phyloP scores from a whole-genome alignment of 2,329 filamentous ascomycete species.

The Fusarium musae region DNA sequence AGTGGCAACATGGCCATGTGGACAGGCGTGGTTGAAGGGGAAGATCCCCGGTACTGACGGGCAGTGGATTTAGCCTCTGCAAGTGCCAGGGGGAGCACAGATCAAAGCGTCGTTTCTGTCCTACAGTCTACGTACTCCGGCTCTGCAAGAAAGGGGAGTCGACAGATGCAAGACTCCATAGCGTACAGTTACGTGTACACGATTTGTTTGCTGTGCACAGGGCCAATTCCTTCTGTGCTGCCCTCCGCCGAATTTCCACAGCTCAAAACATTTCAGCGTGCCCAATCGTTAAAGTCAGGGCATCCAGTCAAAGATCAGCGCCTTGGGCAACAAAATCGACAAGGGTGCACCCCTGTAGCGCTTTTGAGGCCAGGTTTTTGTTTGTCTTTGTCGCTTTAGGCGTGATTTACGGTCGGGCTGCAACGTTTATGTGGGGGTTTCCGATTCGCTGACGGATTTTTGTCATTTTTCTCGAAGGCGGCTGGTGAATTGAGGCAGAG shows the following conservation, averaged over 20 bases:
- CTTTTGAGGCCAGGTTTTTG: slow-evolving; percentile 36
- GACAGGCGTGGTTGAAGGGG: slow-evolving; percentile 36
- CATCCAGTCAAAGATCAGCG: slow-evolving; percentile 35
- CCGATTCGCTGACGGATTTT: slow-evolving; percentile 30
- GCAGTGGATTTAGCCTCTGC: slow-evolving; percentile 19
- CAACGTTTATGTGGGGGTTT: slow-evolving; percentile 41
- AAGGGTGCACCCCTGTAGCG: slow-evolving; percentile 10
- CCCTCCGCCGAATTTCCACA: neutral
- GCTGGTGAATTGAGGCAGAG: slow-evolving; percentile 7
- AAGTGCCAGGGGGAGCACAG: slow-evolving; percentile 17
- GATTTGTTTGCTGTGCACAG: slow-evolving; percentile 1
- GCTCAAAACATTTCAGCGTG: slow-evolving; percentile 1
- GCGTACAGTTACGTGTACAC: slow-evolving; percentile 25
- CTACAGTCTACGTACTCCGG: neutral
- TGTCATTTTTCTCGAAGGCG: slow-evolving; percentile 13
- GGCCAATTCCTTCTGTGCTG: neutral
- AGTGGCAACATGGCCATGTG: slow-evolving; percentile 36
- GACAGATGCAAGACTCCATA: slow-evolving; percentile 27
- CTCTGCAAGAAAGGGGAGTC: slow-evolving; percentile 28
- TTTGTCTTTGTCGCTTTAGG: slow-evolving; percentile 8
- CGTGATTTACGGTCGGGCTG: slow-evolving; percentile 35
- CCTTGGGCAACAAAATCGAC: slow-evolving; percentile 12
- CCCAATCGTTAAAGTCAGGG: slow-evolving; percentile 38
- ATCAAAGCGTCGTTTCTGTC: slow-evolving; percentile 2
- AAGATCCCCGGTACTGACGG: slow-evolving; percentile 17